A percentile compares a stretch with the other conserved stretches of the same genome.
phyloP scores from a whole-genome alignment of 805 yeast genomes.

The Wickerhamiella alocasiicola region DNA sequence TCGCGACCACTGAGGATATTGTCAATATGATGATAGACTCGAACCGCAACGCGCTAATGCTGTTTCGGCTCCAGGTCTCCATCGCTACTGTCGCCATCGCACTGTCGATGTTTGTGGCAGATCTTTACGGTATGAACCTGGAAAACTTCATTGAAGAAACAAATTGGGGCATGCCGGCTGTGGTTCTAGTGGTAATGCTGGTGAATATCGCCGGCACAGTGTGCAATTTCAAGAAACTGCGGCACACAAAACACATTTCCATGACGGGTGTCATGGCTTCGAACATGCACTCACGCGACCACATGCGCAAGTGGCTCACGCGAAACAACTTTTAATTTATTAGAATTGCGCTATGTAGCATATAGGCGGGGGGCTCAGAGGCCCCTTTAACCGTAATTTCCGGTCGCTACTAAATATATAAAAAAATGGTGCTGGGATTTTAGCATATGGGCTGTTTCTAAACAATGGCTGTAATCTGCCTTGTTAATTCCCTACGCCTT shows the following conservation, averaged over 20 bases:
- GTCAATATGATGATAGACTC: conserved; percentile 85
- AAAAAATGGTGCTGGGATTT: too few species aligned
- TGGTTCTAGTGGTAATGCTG: conserved; percentile 34
- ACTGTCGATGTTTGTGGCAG: conserved; percentile 73
- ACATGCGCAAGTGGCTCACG: conserved; percentile 14
- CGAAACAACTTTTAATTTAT: background rate
- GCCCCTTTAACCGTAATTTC: too few species aligned
- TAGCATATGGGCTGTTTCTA: too few species aligned
- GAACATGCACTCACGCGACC: conserved; percentile 10
- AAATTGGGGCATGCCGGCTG: conserved; percentile 50
- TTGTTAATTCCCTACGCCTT: too few species aligned
- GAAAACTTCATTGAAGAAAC: conserved; percentile 84
- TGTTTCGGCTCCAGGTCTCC: conserved; percentile 69
- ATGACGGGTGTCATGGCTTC: conserved; percentile 9
- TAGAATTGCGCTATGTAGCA: too few species aligned
- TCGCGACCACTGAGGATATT: conserved; percentile 83
- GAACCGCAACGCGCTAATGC: conserved; percentile 79
- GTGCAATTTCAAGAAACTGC: conserved; percentile 45
- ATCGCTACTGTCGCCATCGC: conserved; percentile 78
- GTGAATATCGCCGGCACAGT: conserved; percentile 36
- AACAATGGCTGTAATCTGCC: too few species aligned
- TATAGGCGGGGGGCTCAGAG: too few species aligned
- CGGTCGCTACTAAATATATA: too few species aligned
- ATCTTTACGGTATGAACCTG: conserved; percentile 89
- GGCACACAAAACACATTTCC: conserved; percentile 23